Evolutionary conservation across 805 yeast genomes (phyloP).

Genomic region (Myxozyma neotropica): DNA sequence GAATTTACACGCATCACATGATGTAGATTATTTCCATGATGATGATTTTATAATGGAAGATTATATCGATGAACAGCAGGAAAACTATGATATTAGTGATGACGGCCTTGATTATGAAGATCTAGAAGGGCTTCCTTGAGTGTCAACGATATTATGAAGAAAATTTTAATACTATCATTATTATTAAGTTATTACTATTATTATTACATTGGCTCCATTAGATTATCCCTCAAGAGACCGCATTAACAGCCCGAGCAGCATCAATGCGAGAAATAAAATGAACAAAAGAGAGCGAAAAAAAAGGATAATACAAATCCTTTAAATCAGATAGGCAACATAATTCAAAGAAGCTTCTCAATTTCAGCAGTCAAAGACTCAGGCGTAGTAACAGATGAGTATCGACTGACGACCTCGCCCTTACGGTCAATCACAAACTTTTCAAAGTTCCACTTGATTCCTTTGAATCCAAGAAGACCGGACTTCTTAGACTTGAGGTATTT

Average conservation of each 20-base stretch:
- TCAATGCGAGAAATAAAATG: too few species aligned
- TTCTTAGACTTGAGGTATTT: slow-evolving; percentile 69
- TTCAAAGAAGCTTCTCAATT: slow-evolving; percentile 16
- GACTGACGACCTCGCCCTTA: slow-evolving; percentile 58
- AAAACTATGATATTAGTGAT: background rate
- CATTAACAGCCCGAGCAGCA: too few species aligned
- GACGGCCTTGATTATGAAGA: slow-evolving; percentile 8
- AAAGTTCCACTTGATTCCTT: slow-evolving; percentile 76
- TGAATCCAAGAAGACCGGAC: slow-evolving; percentile 63
- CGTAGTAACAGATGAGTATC: slow-evolving; percentile 68
- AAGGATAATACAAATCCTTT: too few species aligned
- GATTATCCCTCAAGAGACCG: too few species aligned
- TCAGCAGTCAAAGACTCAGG: slow-evolving; percentile 48
- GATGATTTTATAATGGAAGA: background rate
- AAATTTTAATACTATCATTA: background rate
- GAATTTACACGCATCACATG: background rate
- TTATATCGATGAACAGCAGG: background rate
- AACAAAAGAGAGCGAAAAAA: too few species aligned
- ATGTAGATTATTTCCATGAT: background rate
- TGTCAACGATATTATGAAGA: too few species aligned
- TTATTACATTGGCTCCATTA: too few species aligned
- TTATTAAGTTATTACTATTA: background rate
- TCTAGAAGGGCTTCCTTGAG: background rate
- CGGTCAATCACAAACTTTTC: slow-evolving; percentile 68
- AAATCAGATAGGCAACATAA: too few species aligned